Evolutionary conservation across 2,329 filamentous ascomycete species (phyloP).

Genomic region (Colletotrichum incanum): DNA sequence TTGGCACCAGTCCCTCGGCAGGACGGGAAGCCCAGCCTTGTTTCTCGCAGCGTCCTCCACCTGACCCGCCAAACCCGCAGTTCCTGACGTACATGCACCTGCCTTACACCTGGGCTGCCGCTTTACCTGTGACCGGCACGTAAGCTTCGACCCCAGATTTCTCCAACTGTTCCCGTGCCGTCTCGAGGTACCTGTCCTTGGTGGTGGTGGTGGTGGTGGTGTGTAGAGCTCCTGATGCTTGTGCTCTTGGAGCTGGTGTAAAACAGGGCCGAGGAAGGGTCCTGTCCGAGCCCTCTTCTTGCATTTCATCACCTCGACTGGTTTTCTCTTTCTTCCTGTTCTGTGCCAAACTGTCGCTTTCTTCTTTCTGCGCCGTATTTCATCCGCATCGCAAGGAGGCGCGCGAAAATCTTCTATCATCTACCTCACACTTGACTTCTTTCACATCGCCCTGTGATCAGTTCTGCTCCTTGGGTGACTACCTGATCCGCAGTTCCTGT

Average conservation of each 20-base stretch:
- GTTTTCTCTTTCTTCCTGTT: neutral
- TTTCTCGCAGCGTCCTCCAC: slow-evolving; percentile 19
- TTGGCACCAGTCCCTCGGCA: neutral
- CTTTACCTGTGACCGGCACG: slow-evolving; percentile 25
- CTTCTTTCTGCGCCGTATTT: neutral
- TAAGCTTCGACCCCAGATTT: slow-evolving; percentile 38
- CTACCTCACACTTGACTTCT: neutral
- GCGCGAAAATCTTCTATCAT: neutral
- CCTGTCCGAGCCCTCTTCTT: slow-evolving; percentile 4
- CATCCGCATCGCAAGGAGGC: neutral
- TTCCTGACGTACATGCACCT: slow-evolving; percentile 30
- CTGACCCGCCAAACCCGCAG: slow-evolving; percentile 24
- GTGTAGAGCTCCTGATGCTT: neutral
- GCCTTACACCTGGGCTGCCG: neutral
- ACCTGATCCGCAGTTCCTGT: slow-evolving; percentile 1
- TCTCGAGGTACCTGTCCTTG: neutral
- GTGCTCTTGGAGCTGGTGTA: slow-evolving; percentile 10
- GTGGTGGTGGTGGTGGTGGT: neutral
- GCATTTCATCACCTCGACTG: neutral
- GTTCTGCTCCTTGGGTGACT: slow-evolving; percentile 4
- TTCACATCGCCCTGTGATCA: neutral
- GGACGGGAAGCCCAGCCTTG: slow-evolving; percentile 22
- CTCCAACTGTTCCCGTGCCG: slow-evolving; percentile 33
- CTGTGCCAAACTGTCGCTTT: neutral
- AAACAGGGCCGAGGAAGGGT: slow-evolving; percentile 16